phyloP scores from a whole-genome alignment of 2,329 filamentous ascomycete species.

The Ambrosiella beaveri region DNA sequence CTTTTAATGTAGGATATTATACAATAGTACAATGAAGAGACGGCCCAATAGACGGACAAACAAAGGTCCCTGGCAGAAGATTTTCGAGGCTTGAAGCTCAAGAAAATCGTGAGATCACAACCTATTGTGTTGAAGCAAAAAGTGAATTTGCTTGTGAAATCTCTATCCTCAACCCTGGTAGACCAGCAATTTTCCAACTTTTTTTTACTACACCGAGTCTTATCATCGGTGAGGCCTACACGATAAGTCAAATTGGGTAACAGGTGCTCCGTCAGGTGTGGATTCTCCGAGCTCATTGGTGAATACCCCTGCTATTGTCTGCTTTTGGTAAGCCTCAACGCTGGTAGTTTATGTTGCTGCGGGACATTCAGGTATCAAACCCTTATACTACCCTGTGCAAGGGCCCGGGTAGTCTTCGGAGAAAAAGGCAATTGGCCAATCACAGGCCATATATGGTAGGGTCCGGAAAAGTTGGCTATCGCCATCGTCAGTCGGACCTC shows the following conservation, averaged over 20 bases:
- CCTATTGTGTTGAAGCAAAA: background rate
- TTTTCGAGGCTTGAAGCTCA: background rate
- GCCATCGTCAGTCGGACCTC: conserved; percentile 3
- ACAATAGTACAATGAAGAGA: background rate
- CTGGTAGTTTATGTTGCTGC: background rate
- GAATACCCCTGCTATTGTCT: background rate
- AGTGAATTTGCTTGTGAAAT: conserved; percentile 6
- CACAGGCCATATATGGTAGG: conserved; percentile 6
- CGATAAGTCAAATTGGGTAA: conserved; percentile 7
- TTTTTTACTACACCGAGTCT: conserved; percentile 12
- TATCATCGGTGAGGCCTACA: conserved; percentile 9
- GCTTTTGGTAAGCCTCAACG: background rate
- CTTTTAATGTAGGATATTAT: background rate
- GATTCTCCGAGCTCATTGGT: background rate
- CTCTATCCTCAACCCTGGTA: conserved; percentile 5
- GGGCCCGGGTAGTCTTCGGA: conserved; percentile 7
- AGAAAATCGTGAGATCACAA: background rate
- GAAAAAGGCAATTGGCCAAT: conserved; percentile 9
- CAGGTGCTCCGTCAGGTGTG: background rate
- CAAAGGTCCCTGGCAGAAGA: background rate
- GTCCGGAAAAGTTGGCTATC: conserved; percentile 9
- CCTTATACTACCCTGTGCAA: background rate
- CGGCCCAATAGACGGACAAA: background rate
- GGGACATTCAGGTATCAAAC: background rate
- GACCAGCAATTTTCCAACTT: conserved; percentile 2